Base-by-base conservation (phyloP, 371 early-diverging fungal species). In the Mortierella sp. region DNA sequence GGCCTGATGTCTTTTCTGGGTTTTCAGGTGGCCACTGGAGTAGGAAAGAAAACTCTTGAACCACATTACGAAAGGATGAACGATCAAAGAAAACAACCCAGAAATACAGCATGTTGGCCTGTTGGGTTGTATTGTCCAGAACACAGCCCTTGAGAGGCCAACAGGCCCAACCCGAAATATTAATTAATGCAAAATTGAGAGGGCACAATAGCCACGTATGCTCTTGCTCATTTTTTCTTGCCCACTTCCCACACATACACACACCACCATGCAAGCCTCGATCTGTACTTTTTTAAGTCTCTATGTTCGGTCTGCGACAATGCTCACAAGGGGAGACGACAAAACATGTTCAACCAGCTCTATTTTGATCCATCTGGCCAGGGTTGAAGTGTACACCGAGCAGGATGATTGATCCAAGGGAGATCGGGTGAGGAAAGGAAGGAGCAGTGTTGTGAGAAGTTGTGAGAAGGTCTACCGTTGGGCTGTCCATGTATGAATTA, bases 401-500 rank as follows among this genome's bases (percentile, higher is more conserved):
- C 65, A 38, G 65, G n/a, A 34, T 31, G 63, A 34, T 50, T 68
- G 68, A 68, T 42, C 21, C 16, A 54, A 24, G 13, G 38, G 42
- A 68, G 68, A 68, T 68, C 68, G 68, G 42, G 24, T 68, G 68
- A 68, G 68, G 68, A 11, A 24, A 16, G 1, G 24, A 13, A 34
- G 68, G 68, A 38, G 68, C 10, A 19, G 38, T 38, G 42, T 0
- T 19, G 10, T 38, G 63, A 16, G 63, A 5, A 4, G 42, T 0
- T 19, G 10, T 38, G 63, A 16, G 63, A 5, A 4, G 71, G 4
- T 7, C 19, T 26, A 44, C 9, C 4, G 48, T 24, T 28, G 5
- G 54, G 7, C 11, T 4, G n/a, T 70, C 42, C 44, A 19, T 31
- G 50, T 34, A 34, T 52, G 45, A 6, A 58, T 83, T 87, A 93